phyloP scores from a whole-genome alignment of 305 asterid genomes.

The Vinca major region DNA sequence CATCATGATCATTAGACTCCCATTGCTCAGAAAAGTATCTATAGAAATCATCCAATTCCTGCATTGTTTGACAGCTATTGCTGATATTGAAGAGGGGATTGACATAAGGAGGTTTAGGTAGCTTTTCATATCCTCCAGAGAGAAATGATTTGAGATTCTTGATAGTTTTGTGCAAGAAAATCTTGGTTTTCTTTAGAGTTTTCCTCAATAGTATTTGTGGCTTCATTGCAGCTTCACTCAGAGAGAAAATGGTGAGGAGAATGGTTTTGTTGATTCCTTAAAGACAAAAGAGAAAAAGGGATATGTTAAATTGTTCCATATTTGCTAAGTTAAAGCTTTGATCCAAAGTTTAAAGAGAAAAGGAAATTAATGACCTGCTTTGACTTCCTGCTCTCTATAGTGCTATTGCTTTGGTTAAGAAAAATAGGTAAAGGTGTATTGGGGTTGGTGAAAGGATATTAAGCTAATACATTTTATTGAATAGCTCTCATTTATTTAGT shows the following conservation, averaged over 20 bases:
- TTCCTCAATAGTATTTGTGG: slow-evolving; percentile 36
- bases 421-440: slow-evolving; percentile 7
- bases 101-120: slow-evolving; percentile 25
- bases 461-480: slow-evolving; percentile 14
- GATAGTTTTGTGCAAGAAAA: slow-evolving; percentile 27
- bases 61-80: slow-evolving; percentile 27
- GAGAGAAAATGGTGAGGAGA: not conserved
- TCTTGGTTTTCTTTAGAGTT: slow-evolving; percentile 39
- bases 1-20: slow-evolving; percentile 16
- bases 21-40: slow-evolving; percentile 29
- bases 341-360: not conserved
- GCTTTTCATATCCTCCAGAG: slow-evolving; percentile 31
- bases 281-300: not conserved
- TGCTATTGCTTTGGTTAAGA: slow-evolving; percentile 16
- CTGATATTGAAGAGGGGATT: slow-evolving; percentile 25
- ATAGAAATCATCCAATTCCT: slow-evolving; percentile 31
- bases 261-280: not conserved
- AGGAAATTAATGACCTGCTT: slow-evolving; percentile 6
- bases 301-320: not conserved
- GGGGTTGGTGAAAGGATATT: slow-evolving; percentile 8
- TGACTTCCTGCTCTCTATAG: slow-evolving; percentile 18
- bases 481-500: slow-evolving; percentile 6
- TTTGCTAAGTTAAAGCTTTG: not conserved
- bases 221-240: slow-evolving; percentile 20
- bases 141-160: slow-evolving; percentile 37